phyloP scores from a whole-genome alignment of 306 rosid species.

The Pyrus pyrifolia region DNA sequence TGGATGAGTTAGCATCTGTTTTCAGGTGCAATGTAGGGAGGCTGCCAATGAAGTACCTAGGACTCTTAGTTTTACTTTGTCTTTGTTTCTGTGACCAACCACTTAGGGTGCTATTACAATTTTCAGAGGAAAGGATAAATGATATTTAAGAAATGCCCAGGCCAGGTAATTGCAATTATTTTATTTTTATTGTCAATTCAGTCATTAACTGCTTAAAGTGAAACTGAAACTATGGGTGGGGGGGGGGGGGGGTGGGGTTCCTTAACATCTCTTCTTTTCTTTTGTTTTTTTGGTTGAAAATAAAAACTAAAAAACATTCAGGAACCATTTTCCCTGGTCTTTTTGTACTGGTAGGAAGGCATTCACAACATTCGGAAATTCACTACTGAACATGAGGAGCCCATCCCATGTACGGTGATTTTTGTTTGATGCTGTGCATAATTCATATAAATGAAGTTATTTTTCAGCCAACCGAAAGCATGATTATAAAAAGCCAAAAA shows the following conservation, averaged over 20 bases:
- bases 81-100: background rate
- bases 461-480: background rate
- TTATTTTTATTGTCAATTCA: background rate
- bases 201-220: background rate
- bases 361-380: background rate
- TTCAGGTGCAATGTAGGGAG: background rate
- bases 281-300: background rate
- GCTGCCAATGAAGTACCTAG: background rate
- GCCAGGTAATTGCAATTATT: background rate
- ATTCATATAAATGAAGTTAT: background rate
- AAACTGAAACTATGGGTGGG: background rate
- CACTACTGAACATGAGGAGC: background rate
- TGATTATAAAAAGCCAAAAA: too few relatives aligned
- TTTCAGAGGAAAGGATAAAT: background rate
- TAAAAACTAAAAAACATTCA: background rate
- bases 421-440: background rate
- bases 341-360: background rate
- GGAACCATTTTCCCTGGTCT: background rate
- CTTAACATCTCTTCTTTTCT: background rate
- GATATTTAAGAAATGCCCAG: background rate
- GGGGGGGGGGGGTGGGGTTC: too few relatives aligned
- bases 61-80: background rate
- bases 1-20: background rate
- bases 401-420: background rate
- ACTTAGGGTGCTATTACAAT: background rate